Evolutionary conservation across 805 yeast species (phyloP).

Genomic region (Metschnikowia borealis): DNA sequence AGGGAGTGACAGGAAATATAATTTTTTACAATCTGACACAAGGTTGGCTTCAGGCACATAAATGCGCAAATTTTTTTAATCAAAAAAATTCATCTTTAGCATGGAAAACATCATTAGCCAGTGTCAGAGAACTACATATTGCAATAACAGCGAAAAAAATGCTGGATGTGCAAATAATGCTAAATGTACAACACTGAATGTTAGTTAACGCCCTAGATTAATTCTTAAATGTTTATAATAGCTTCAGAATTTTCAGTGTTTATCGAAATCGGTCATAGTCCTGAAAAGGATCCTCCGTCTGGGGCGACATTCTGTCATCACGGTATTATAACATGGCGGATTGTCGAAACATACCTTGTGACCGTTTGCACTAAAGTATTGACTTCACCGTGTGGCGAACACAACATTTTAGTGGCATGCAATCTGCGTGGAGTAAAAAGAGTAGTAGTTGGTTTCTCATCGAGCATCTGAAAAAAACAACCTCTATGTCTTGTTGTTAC

Average conservation of each 20-base stretch:
- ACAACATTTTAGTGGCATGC: constrained; percentile 1
- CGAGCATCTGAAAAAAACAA: background rate
- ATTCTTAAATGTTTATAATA: background rate
- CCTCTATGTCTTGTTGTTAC: background rate
- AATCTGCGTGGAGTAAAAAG: background rate
- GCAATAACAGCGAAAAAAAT: background rate
- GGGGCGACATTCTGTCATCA: constrained; percentile 79
- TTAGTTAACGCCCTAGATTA: constrained; percentile 11
- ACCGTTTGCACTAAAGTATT: constrained; percentile 8
- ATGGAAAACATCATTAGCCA: constrained; percentile 51
- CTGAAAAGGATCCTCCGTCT: constrained; percentile 60
- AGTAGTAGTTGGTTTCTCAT: background rate
- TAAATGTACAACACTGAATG: constrained; percentile 9
- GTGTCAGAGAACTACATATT: constrained; percentile 1
- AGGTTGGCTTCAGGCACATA: constrained; percentile 35
- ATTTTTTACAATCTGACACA: background rate
- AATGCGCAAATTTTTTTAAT: constrained; percentile 37
- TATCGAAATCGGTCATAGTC: constrained; percentile 67
- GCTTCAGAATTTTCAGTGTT: constrained; percentile 62
- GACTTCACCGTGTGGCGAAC: constrained; percentile 3
- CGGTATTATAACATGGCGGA: constrained; percentile 7
- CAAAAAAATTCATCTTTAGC: constrained; percentile 59
- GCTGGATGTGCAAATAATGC: constrained; percentile 8
- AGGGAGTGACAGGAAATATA: too few relatives aligned
- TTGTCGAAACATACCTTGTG: constrained; percentile 12